Evolutionary conservation across 169 alveolate species (phyloP).

Genomic region (Plasmodium sp.): DNA sequence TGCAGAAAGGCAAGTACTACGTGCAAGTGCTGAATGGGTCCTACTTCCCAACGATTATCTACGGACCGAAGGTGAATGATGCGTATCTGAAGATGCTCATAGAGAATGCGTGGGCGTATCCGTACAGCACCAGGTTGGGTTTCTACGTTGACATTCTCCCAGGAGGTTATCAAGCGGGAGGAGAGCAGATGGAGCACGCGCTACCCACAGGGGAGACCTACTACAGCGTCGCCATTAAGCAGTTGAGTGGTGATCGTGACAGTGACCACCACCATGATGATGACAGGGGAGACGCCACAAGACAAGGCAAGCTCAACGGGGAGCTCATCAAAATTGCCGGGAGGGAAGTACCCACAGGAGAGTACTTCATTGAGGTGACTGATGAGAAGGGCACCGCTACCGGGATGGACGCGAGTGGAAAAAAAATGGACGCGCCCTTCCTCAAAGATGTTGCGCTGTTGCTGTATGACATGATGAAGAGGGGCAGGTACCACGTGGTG

Average conservation of each 20-base stretch:
- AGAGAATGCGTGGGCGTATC: conserved; percentile 4
- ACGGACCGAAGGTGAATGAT: neutral
- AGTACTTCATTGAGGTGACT: neutral
- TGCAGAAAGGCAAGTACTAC: neutral
- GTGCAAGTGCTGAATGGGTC: conserved; percentile 12
- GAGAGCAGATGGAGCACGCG: neutral
- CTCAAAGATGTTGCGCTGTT: neutral
- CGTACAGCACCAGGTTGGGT: neutral
- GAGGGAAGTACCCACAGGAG: neutral
- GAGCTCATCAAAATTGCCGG: conserved; percentile 6
- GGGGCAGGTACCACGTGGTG: conserved; percentile 8
- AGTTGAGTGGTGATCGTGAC: neutral
- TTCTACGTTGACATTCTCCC: neutral
- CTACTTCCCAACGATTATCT: neutral
- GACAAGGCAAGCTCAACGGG: neutral
- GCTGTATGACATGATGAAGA: neutral
- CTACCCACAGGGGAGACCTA: neutral
- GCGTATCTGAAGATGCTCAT: neutral
- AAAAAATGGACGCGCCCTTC: neutral
- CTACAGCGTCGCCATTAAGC: neutral
- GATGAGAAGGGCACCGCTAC: neutral
- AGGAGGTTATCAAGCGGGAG: neutral
- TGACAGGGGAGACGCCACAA: neutral
- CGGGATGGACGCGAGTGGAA: conserved; percentile 1
- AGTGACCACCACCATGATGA: neutral